Base-by-base conservation (phyloP, 305 asterid genomes). In the Stenogyne calaminthoides region DNA sequence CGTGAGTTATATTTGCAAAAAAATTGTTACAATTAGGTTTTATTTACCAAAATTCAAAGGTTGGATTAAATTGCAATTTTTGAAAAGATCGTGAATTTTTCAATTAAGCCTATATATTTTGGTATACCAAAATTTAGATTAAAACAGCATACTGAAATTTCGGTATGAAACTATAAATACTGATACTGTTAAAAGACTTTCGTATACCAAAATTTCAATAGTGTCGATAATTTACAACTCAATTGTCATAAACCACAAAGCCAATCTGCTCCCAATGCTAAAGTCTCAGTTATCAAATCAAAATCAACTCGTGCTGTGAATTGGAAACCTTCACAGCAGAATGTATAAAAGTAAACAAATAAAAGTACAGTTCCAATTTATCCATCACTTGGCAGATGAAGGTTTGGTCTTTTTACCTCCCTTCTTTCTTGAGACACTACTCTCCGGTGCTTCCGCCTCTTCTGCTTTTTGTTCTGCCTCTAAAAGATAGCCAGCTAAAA, bases 381-480 rank as follows among this genome's bases (percentile, higher is more conserved):
- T 10, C 42, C 11, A 42, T 81, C 84, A 89, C 76, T 80, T 89
- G 70, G 85, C 87, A 20, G 83, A 82, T 44, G 85, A 75, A 55
- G 58, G 72, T 76, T 89, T 93, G 69, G 63, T 80, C 82, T 84
- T 91, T 80, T 83, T 91, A 80, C 76, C 77, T 55, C 87, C 78
- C 75, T 86, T 89, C 88, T 80, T 94, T 79, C 91, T 91, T 7
- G 92, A 76, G 76, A 84, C 76, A 74, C 86, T 86, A 40, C 90
- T 57, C 73, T 86, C 91, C 2, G 90, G 85, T 51, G 88, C 94
- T 80, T 85, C 96, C 66, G 65, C 96, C 82, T 95, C 99, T 71
- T 90, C 97, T 6, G 95, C 96, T 84, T 90, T 94, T 71, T 92
- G 98, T 74, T 95, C 97, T 46, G 91, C 99, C 85, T 95, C 99